Evolutionary conservation across 1,284 basidiomycete genomes (phyloP).

Genomic region (Peniophora sp.): DNA sequence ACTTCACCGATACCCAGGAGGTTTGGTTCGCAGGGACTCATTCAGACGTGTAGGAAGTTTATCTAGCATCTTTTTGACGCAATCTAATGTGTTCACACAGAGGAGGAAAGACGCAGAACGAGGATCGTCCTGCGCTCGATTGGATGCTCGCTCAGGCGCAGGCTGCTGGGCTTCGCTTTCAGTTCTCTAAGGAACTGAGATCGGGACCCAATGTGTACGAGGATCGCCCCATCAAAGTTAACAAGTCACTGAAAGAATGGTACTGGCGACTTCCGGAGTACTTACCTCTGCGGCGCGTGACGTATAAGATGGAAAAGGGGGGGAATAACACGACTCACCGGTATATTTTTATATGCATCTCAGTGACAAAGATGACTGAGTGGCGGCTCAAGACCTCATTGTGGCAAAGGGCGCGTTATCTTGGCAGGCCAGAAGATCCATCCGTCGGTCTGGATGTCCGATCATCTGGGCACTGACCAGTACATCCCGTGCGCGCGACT

Average conservation of each 20-base stretch:
- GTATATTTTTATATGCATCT: neutral
- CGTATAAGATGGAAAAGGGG: conserved; percentile 6
- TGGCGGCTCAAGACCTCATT: neutral
- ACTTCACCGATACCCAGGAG: conserved; percentile 5
- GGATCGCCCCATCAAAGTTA: conserved; percentile 9
- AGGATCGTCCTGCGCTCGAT: neutral
- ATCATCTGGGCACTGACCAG: neutral
- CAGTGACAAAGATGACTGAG: neutral
- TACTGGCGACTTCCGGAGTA: conserved; percentile 16
- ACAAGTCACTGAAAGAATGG: conserved; percentile 13
- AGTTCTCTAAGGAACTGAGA: neutral
- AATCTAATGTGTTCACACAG: neutral
- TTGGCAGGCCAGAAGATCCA: conserved; percentile 1
- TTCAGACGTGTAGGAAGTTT: conserved; percentile 7
- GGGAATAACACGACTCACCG: conserved; percentile 9
- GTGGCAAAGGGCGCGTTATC: neutral
- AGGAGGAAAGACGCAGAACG: neutral
- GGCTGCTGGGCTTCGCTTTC: neutral
- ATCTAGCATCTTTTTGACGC: too few species aligned
- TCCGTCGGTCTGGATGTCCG: neutral
- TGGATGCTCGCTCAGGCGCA: conserved; percentile 1
- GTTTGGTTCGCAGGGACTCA: conserved; percentile 11
- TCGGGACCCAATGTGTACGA: neutral
- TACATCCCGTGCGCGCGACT: neutral
- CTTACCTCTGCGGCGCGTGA: conserved; percentile 19